Conservation (phyloP, 2,329 filamentous ascomycete genomes). For the Sphaerostilbella broomeana region DNA sequence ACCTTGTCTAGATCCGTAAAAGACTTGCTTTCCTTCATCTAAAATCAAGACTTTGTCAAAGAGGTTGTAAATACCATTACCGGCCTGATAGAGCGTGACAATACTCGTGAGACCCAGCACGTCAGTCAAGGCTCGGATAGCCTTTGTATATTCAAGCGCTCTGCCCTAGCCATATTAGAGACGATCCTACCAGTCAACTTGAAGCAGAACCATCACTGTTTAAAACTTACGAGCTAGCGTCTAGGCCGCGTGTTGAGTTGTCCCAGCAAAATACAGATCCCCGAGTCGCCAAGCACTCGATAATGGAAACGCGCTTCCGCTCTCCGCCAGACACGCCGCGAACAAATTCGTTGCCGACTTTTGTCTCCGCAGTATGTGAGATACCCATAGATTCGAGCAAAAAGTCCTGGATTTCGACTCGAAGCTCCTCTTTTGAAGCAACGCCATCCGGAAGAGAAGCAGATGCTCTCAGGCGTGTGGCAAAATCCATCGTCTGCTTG, state of each 20-base stretch:
- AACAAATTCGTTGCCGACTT: conserved; percentile 60
- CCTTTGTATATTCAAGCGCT: conserved; percentile 53
- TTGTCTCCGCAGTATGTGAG: conserved; percentile 54
- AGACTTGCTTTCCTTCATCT: conserved; percentile 59
- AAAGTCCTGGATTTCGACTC: conserved; percentile 43
- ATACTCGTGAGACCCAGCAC: conserved; percentile 52
- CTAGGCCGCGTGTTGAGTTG: conserved; percentile 58
- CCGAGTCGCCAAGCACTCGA: conserved; percentile 53
- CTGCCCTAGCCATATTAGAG: too few species aligned
- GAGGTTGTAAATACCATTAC: conserved; percentile 60
- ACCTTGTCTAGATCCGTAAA: conserved; percentile 52
- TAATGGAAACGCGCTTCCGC: conserved; percentile 61
- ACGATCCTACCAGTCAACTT: too few species aligned
- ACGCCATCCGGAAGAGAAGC: conserved; percentile 38
- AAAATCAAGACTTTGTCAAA: conserved; percentile 66
- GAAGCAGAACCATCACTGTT: too few species aligned
- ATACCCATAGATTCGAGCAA: conserved; percentile 52
- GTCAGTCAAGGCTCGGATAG: conserved; percentile 58
- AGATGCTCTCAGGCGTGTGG: conserved; percentile 53
- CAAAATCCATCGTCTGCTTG: conserved; percentile 64
- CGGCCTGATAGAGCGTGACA: conserved; percentile 62
- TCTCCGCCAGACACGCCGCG: conserved; percentile 63
- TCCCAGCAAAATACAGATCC: conserved; percentile 60
- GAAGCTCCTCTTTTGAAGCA: conserved; percentile 36
- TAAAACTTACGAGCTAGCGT: conserved; percentile 38